phyloP scores from a whole-genome alignment of 179 eudicot genomes.

The Spergularia azorica region DNA sequence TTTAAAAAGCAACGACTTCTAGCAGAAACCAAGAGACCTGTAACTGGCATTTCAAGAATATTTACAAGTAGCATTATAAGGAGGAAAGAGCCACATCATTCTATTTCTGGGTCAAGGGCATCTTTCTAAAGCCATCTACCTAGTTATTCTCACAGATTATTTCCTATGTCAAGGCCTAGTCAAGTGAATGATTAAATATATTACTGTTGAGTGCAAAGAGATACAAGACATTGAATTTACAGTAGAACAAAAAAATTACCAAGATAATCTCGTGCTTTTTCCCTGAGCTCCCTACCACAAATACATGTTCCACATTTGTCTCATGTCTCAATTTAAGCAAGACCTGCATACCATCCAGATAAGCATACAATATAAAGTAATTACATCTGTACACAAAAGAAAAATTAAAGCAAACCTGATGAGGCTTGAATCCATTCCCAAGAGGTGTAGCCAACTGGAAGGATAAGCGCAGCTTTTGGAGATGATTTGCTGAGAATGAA shows the following conservation, averaged over 20 bases:
- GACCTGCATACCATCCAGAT: constrained; percentile 52
- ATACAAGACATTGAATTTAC: background rate
- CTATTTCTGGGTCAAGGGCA: too few species aligned
- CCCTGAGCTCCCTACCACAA: constrained; percentile 64
- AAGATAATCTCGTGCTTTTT: constrained; percentile 62
- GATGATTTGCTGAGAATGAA: constrained; percentile 85
- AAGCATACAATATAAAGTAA: constrained; percentile 15
- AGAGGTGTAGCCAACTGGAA: constrained; percentile 70
- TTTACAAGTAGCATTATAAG: too few species aligned
- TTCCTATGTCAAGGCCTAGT: background rate
- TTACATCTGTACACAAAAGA: background rate
- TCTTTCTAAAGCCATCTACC: background rate
- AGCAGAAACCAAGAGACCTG: too few species aligned
- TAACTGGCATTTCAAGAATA: too few species aligned
- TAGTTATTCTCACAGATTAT: background rate
- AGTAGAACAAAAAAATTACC: constrained; percentile 45
- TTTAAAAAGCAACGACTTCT: too few species aligned
- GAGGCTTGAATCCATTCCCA: constrained; percentile 76
- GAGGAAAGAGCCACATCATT: too few species aligned
- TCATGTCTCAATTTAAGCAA: constrained; percentile 81
- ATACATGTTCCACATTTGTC: constrained; percentile 83
- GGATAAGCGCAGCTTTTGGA: constrained; percentile 80
- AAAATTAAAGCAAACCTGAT: constrained; percentile 58
- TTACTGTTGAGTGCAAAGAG: background rate
- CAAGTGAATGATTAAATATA: background rate